phyloP scores from a whole-genome alignment of 164 flowering plant species.

The Vitis cinerea region DNA sequence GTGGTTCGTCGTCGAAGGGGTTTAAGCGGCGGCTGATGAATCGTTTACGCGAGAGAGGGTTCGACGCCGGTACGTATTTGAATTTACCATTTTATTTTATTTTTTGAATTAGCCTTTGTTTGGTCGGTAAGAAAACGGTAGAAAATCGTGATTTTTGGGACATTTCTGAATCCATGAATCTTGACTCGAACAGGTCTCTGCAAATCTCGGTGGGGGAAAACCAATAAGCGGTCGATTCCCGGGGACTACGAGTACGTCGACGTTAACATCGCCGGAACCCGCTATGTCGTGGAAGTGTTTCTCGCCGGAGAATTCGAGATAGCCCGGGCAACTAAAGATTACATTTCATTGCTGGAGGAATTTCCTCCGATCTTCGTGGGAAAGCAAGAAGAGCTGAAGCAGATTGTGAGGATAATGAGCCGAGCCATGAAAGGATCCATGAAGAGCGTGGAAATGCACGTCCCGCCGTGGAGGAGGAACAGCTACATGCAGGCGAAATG shows the following conservation, averaged over 20 bases:
- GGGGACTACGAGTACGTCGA: constrained; percentile 75
- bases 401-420: constrained; percentile 60
- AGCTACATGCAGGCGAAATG: constrained; percentile 74
- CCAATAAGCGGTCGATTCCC: constrained; percentile 28
- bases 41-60: constrained; percentile 48
- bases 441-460: constrained; percentile 46
- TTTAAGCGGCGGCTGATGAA: constrained; percentile 54
- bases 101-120: not conserved
- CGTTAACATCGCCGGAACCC: constrained; percentile 32
- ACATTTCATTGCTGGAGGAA: constrained; percentile 35
- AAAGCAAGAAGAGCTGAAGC: constrained; percentile 45
- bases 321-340: constrained; percentile 57
- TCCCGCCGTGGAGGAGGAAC: constrained; percentile 85
- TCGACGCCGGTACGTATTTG: constrained; percentile 58
- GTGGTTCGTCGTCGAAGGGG: constrained; percentile 18
- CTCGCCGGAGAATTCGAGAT: constrained; percentile 62
- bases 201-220: constrained; percentile 74
- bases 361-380: constrained; percentile 59
- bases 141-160: not conserved
- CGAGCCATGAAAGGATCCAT: constrained; percentile 54
- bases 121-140: not conserved
- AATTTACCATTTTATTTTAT: too few species aligned
- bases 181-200: constrained; percentile 53
- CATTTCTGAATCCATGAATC: too few species aligned
- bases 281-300: constrained; percentile 57